Base-by-base conservation (phyloP, 2,329 filamentous ascomycete species). In the Colletotrichum lupini region DNA sequence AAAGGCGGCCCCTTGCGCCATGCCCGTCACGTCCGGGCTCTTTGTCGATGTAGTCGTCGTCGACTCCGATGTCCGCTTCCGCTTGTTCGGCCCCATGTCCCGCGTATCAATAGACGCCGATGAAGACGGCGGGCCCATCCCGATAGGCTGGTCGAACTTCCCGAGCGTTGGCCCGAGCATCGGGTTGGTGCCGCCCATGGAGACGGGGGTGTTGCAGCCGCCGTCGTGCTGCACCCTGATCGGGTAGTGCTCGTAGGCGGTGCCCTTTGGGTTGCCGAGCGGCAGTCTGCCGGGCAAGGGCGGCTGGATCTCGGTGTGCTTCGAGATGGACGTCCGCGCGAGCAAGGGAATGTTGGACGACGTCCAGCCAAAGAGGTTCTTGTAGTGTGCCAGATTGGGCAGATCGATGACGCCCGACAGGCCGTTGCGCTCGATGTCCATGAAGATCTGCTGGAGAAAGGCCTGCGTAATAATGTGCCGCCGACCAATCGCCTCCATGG, bases 361-460 rank as follows among this genome's bases (percentile, higher is more conserved):
- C 16, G 78, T 74, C 9, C 76, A 76, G 4, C 77, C 78, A 53
- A 81, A 80, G 3, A 79, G 73, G 56, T 79, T 74, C 14, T 79
- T 79, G 57, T 83, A 80, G 49, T 79, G 80, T 16, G 78, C 77
- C 16, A 86, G 75, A 3, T 75, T 77, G 1, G 85, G 82, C n/a
- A 86, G 75, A 9, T 76, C 78, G 11, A 86, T 80, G 12, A 79
- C 77, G 4, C 79, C 74, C 3, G 78, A 75, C 30, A 89, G 78
- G 1, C 81, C 83, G 73, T 86, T 88, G 37, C 81, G 80, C 46
- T 95, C 91, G 9, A 98, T 89, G 77, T 98, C 95, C n/a, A 95
- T 87, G 71, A 95, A 90, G 1, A 96, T 85, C 79, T 98, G 95
- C 12, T 93, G 91, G n/a, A 97, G 85, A 80, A 98, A 98, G 0